Evolutionary conservation across 371 early-diverging fungal genomes (phyloP).

Genomic region (Saksenaea vasiformis): DNA sequence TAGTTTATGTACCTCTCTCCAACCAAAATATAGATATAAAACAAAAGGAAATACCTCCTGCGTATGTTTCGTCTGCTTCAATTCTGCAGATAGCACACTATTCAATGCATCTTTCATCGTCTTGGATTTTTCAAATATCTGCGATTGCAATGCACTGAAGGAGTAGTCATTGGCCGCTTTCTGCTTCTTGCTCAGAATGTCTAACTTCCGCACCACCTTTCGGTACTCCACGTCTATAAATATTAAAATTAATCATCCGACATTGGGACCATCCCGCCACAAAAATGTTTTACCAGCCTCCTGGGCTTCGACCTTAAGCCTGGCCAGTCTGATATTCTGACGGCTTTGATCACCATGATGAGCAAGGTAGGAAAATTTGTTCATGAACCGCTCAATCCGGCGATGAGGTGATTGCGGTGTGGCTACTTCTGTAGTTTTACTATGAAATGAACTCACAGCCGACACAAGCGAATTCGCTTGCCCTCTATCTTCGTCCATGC

Average conservation of each 20-base stretch:
- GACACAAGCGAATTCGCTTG: not conserved
- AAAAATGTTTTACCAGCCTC: constrained; percentile 22
- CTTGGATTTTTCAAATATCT: constrained; percentile 13
- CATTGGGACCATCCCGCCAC: not conserved
- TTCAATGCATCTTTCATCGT: constrained; percentile 11
- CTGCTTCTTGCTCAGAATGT: constrained; percentile 16
- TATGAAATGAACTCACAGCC: not conserved
- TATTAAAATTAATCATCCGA: not conserved
- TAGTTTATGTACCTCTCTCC: not conserved
- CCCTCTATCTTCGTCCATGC: not conserved
- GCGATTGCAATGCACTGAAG: constrained; percentile 13
- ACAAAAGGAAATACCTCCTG: not conserved
- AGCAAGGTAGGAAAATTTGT: constrained; percentile 10
- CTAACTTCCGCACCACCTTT: constrained; percentile 15
- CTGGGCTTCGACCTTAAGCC: constrained; percentile 21
- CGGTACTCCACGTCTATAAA: constrained; percentile 19
- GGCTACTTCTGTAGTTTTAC: not conserved
- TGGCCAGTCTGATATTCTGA: constrained; percentile 14
- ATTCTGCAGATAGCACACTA: constrained; percentile 5
- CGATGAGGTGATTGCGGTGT: constrained; percentile 10
- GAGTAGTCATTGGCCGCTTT: constrained; percentile 18
- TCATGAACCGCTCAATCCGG: constrained; percentile 25
- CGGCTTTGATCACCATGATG: constrained; percentile 15
- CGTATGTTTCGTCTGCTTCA: not conserved
- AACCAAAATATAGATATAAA: not conserved